Evolutionary conservation across 768 basidiomycete genomes (phyloP).

Genomic region (Boletales sp.): DNA sequence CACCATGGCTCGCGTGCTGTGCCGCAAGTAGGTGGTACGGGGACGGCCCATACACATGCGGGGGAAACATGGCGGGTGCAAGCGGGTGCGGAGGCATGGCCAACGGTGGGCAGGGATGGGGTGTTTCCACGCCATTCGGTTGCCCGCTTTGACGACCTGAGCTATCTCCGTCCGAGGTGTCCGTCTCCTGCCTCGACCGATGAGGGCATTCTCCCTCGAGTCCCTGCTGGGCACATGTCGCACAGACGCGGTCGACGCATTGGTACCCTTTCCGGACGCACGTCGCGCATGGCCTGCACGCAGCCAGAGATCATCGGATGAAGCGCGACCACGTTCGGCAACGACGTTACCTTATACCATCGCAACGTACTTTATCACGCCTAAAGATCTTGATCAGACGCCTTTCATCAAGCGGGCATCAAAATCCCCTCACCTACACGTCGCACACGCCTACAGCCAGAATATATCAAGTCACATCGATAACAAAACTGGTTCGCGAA

Average conservation of each 20-base stretch:
- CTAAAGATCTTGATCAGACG: constrained; percentile 31
- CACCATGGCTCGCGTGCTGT: constrained; percentile 18
- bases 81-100: constrained; percentile 14
- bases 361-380: constrained; percentile 61
- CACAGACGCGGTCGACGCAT: constrained; percentile 49
- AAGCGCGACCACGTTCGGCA: constrained; percentile 2
- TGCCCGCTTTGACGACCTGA: constrained; percentile 3
- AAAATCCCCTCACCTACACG: constrained; percentile 46
- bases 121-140: constrained; percentile 1
- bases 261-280: constrained; percentile 51
- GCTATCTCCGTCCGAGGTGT: constrained; percentile 26
- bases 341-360: constrained; percentile 47
- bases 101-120: constrained; percentile 15
- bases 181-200: constrained; percentile 22
- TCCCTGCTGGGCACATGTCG: constrained; percentile 43
- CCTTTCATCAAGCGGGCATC: constrained; percentile 3
- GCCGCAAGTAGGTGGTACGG: constrained; percentile 27
- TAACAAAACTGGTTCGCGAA: constrained; percentile 1
- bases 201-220: constrained; percentile 45
- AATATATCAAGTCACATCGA: constrained; percentile 7
- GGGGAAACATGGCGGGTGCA: constrained; percentile 17
- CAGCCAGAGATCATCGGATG: constrained; percentile 5
- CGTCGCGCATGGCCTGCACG: constrained; percentile 45
- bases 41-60: constrained; percentile 26
- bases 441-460: constrained; percentile 49